Percentiles rank a stretch among this genome's conserved stretches.
Evolutionary conservation across 2,329 filamentous ascomycete species (phyloP).

Genomic region (Cytospora mali): DNA sequence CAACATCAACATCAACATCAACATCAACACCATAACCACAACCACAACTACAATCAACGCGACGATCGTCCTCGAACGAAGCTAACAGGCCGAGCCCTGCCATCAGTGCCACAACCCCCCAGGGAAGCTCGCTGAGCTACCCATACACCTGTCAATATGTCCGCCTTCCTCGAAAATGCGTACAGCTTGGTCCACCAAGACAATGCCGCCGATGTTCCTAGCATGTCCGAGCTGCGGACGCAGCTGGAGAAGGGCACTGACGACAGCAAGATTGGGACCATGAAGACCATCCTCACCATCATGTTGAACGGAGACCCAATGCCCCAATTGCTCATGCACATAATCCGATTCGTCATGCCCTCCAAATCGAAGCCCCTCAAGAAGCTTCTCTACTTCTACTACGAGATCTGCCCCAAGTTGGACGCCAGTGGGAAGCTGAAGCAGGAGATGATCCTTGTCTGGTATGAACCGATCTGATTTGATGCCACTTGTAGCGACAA

Average conservation of each 20-base stretch:
- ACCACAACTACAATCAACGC: slow-evolving; percentile 7
- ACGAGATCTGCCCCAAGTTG: slow-evolving; percentile 97
- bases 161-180: slow-evolving; percentile 89
- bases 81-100: not conserved
- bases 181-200: slow-evolving; percentile 98
- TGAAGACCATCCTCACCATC: slow-evolving; percentile 93
- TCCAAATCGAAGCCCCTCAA: slow-evolving; percentile 95
- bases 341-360: slow-evolving; percentile 99
- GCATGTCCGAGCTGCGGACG: slow-evolving; percentile 86
- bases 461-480: slow-evolving; percentile 56
- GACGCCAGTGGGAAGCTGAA: slow-evolving; percentile 92
- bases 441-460: slow-evolving; percentile 99
- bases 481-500: slow-evolving; percentile 2
- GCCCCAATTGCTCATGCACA: slow-evolving; percentile 96
- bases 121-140: slow-evolving; percentile 26
- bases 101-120: slow-evolving; percentile 17
- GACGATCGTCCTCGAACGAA: slow-evolving; percentile 5
- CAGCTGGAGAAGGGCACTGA: slow-evolving; percentile 94
- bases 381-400: slow-evolving; percentile 99
- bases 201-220: slow-evolving; percentile 91
- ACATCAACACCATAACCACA: too few relatives aligned
- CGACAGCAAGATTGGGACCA: slow-evolving; percentile 90
- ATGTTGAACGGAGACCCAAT: slow-evolving; percentile 99
- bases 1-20: too few relatives aligned
- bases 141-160: slow-evolving; percentile 64